Conservation (phyloP, 2,329 filamentous ascomycete genomes). For the Pseudocercospora fijiensis region DNA sequence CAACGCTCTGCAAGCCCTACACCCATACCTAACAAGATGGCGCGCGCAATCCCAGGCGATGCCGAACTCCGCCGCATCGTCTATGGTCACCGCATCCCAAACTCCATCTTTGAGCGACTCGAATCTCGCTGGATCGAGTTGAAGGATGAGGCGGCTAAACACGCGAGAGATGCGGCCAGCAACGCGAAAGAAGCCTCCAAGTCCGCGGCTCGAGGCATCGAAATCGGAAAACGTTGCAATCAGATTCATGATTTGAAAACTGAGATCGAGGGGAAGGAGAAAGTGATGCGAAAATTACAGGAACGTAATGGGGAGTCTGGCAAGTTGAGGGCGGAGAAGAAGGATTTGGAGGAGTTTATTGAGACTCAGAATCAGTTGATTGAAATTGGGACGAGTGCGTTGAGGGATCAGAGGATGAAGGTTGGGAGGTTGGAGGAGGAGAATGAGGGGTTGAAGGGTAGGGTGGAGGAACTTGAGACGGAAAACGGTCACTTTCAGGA, state of each 20-base stretch:
- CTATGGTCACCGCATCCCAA: neutral
- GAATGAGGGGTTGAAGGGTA: neutral
- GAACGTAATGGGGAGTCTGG: neutral
- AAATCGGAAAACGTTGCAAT: conserved; percentile 13
- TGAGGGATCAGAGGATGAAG: conserved; percentile 14
- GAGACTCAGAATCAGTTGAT: conserved; percentile 9
- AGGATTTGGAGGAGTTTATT: conserved; percentile 2
- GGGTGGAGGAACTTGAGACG: conserved; percentile 9
- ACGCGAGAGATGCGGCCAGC: neutral
- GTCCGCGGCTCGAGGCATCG: conserved; percentile 2
- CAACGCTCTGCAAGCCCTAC: neutral
- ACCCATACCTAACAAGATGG: neutral
- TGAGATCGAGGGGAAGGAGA: neutral
- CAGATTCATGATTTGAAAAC: conserved; percentile 8
- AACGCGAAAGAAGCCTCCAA: neutral
- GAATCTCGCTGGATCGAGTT: neutral
- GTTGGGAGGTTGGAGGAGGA: conserved; percentile 2
- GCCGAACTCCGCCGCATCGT: neutral
- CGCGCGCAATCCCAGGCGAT: neutral
- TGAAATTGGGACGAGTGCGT: conserved; percentile 8
- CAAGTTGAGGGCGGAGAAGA: conserved; percentile 13
- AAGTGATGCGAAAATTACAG: neutral
- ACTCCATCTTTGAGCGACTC: neutral
- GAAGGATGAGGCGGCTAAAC: neutral
- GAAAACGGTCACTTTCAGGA: conserved; percentile 3